phyloP scores from a whole-genome alignment of 2,329 filamentous ascomycete species.

The Colletotrichum sp. region DNA sequence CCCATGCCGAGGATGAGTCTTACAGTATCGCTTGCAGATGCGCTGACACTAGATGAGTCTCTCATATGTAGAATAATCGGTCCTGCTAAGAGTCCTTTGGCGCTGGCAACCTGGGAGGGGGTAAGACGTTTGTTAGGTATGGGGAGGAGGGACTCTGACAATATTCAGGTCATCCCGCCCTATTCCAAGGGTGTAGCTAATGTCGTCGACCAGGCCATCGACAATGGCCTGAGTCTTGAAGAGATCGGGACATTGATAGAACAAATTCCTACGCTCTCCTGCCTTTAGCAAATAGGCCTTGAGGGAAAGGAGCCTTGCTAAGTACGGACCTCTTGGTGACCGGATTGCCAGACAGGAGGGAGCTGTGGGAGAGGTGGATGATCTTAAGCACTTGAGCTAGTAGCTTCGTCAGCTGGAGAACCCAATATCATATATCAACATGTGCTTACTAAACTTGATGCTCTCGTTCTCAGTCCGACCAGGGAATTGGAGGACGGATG shows the following conservation, averaged over 20 bases:
- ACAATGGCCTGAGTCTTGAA: slow-evolving; percentile 74
- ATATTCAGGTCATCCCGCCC: slow-evolving; percentile 73
- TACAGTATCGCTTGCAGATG: slow-evolving; percentile 32
- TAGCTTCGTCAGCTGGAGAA: neutral
- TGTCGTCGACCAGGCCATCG: slow-evolving; percentile 74
- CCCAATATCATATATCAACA: neutral
- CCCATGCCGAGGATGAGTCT: slow-evolving; percentile 3
- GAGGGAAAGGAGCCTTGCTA: no score
- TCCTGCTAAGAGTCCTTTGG: slow-evolving; percentile 75
- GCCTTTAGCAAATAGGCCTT: neutral
- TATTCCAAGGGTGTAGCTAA: slow-evolving; percentile 73
- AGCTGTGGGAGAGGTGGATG: slow-evolving; percentile 64
- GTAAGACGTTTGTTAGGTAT: neutral
- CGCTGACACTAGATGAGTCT: slow-evolving; percentile 27
- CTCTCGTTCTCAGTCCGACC: slow-evolving; percentile 52
- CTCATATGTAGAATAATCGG: slow-evolving; percentile 46
- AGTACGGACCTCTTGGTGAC: slow-evolving; percentile 66
- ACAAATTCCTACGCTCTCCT: slow-evolving; percentile 69
- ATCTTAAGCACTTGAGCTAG: slow-evolving; percentile 63
- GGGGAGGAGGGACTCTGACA: slow-evolving; percentile 45
- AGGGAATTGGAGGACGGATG: slow-evolving; percentile 45
- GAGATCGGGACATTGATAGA: slow-evolving; percentile 76
- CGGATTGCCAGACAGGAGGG: slow-evolving; percentile 57
- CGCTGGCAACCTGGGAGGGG: slow-evolving; percentile 66
- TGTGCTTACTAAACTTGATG: slow-evolving; percentile 54